Percentiles rank a stretch among this genome's conserved stretches.
Conservation (phyloP, 2,329 filamentous ascomycete genomes). For the Colletotrichum limetticola region DNA sequence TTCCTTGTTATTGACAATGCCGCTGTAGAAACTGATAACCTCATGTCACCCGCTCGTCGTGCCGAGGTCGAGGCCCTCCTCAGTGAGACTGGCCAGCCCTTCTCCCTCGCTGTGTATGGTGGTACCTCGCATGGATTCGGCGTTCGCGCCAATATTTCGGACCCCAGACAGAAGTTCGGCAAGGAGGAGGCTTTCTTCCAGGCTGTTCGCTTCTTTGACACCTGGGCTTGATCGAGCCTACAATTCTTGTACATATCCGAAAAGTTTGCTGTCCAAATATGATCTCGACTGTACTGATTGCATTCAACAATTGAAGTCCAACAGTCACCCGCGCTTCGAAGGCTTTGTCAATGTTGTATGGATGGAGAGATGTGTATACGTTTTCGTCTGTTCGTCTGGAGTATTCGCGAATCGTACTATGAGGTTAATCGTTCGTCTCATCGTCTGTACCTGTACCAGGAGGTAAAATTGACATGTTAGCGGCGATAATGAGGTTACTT, state of each 20-base stretch:
- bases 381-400: background rate
- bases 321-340: background rate
- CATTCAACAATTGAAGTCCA: background rate
- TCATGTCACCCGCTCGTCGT: conserved; percentile 68
- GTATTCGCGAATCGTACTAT: too few species aligned
- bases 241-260: background rate
- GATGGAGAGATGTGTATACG: background rate
- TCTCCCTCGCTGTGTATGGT: conserved; percentile 77
- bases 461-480: too few species aligned
- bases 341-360: background rate
- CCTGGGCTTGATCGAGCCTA: conserved; percentile 45
- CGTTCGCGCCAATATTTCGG: conserved; percentile 69
- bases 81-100: conserved; percentile 61
- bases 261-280: background rate
- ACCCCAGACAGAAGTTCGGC: conserved; percentile 68
- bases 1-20: conserved; percentile 14
- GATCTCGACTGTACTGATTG: background rate
- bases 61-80: conserved; percentile 68
- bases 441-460: too few species aligned
- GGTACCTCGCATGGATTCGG: conserved; percentile 80
- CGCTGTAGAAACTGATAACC: conserved; percentile 62
- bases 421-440: too few species aligned
- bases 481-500: too few species aligned
- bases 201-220: conserved; percentile 80
- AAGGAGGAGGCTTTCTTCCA: conserved; percentile 85